These are phyloP conservation scores for Penicillium malachiteum DNA, from an alignment of 495 filamentous ascomycete genomes.

Conservation along the genomic window DNA sequence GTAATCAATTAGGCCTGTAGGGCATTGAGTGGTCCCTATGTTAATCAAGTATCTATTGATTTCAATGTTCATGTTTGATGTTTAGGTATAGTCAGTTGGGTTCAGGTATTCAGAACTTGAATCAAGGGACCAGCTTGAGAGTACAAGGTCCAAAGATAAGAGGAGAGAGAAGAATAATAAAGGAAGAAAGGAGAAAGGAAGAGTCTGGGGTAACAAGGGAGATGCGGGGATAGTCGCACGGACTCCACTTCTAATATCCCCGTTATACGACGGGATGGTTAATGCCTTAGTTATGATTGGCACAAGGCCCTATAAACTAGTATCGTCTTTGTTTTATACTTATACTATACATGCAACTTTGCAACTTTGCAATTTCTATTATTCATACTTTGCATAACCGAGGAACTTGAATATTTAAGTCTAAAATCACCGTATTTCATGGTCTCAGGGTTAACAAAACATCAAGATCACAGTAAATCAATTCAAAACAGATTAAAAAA, in stretches of 20 bases:
- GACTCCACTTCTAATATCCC: not conserved
- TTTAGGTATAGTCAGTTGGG: too few species aligned
- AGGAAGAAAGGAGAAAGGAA: conserved; percentile 1
- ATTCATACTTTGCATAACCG: not conserved
- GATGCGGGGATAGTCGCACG: conserved; percentile 17
- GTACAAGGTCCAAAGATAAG: not conserved
- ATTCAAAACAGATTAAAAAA: too few species aligned
- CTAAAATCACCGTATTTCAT: too few species aligned
- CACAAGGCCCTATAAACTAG: not conserved
- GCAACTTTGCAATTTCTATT: not conserved
- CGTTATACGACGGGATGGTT: conserved; percentile 7
- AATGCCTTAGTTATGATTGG: conserved; percentile 18
- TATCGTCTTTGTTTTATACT: not conserved
- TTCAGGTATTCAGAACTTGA: not conserved
- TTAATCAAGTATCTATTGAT: too few species aligned
- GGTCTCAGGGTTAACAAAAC: too few species aligned
- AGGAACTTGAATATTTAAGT: too few species aligned
- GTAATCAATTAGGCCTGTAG: not conserved
- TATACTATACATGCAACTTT: too few species aligned
- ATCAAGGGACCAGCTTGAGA: not conserved
- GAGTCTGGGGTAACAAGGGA: conserved; percentile 20
- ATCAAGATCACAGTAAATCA: too few species aligned
- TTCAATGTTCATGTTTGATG: too few species aligned
- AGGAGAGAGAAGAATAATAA: not conserved
- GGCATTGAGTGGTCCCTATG: not conserved